Conservation (phyloP, 1,139 yeast species). For the Protomyces lactucae-debilis region DNA sequence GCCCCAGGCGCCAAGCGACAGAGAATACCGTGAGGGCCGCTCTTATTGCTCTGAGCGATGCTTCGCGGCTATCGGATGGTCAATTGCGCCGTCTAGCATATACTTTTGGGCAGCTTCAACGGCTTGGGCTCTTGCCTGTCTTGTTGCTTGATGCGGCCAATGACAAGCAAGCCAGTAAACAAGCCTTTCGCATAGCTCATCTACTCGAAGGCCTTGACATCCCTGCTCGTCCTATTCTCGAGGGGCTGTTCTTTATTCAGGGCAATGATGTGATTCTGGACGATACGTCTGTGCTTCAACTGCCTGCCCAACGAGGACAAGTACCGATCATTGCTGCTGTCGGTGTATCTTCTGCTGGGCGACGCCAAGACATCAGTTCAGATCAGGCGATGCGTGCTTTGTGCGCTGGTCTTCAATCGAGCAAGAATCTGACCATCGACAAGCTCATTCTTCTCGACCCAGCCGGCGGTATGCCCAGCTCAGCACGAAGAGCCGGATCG, state of each 20-base stretch:
- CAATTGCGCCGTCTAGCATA: constrained; percentile 48
- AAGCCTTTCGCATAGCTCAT: constrained; percentile 26
- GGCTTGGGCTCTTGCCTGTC: constrained; percentile 49
- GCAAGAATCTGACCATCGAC: constrained; percentile 48
- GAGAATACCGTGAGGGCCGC: constrained; percentile 45
- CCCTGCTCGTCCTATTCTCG: constrained; percentile 33
- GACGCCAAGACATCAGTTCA: constrained; percentile 43
- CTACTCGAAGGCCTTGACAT: constrained; percentile 29
- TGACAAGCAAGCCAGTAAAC: constrained; percentile 28
- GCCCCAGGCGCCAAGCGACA: neutral
- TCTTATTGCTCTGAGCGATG: constrained; percentile 47
- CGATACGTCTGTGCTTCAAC: constrained; percentile 20
- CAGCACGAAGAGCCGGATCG: constrained; percentile 65
- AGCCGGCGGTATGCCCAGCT: constrained; percentile 83
- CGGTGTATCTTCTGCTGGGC: constrained; percentile 40
- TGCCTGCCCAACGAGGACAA: constrained; percentile 23
- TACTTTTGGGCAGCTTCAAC: constrained; percentile 48
- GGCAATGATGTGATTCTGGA: constrained; percentile 25
- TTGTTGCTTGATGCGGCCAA: constrained; percentile 38
- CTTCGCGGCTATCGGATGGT: constrained; percentile 39
- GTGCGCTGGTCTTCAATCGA: constrained; percentile 36
- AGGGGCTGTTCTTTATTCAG: constrained; percentile 24
- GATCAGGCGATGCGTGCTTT: constrained; percentile 41
- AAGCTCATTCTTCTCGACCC: constrained; percentile 75
- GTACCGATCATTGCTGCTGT: constrained; percentile 8